phyloP scores from a whole-genome alignment of 1,284 basidiomycete genomes.

The Waitea zeae region DNA sequence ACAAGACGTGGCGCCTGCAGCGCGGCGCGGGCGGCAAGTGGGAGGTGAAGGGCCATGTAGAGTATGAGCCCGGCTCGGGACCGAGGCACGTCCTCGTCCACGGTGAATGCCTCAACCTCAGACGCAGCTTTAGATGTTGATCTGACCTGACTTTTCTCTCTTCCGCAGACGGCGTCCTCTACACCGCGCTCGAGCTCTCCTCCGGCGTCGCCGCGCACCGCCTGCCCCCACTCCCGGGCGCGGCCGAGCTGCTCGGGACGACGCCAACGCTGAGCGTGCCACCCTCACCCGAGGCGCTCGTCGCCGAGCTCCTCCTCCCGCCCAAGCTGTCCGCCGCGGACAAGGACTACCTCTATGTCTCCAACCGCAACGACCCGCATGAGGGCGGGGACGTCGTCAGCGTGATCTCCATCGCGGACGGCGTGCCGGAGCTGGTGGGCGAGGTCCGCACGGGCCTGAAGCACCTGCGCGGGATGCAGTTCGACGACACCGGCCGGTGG shows the following conservation, averaged over 20 bases:
- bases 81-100: constrained; percentile 49
- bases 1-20: constrained; percentile 39
- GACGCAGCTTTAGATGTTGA: constrained; percentile 1
- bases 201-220: constrained; percentile 35
- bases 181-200: constrained; percentile 47
- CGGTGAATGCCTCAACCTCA: constrained; percentile 21
- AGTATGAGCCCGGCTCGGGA: constrained; percentile 35
- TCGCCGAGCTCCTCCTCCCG: constrained; percentile 38
- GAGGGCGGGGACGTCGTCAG: constrained; percentile 44
- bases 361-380: constrained; percentile 46
- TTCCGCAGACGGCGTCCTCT: constrained; percentile 32
- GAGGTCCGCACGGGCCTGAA: constrained; percentile 14
- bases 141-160: no score
- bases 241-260: constrained; percentile 22
- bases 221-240: constrained; percentile 20
- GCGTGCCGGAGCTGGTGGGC: constrained; percentile 7
- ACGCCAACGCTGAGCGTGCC: constrained; percentile 27
- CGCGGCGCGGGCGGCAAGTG: constrained; percentile 22
- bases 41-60: constrained; percentile 24
- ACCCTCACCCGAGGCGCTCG: background rate
- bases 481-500: constrained; percentile 12
- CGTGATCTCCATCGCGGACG: constrained; percentile 11
- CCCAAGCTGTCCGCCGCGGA: constrained; percentile 23
- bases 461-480: constrained; percentile 14
- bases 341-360: constrained; percentile 34